phyloP scores from a whole-genome alignment of 768 basidiomycete species.

The Lyophyllum semitale region DNA sequence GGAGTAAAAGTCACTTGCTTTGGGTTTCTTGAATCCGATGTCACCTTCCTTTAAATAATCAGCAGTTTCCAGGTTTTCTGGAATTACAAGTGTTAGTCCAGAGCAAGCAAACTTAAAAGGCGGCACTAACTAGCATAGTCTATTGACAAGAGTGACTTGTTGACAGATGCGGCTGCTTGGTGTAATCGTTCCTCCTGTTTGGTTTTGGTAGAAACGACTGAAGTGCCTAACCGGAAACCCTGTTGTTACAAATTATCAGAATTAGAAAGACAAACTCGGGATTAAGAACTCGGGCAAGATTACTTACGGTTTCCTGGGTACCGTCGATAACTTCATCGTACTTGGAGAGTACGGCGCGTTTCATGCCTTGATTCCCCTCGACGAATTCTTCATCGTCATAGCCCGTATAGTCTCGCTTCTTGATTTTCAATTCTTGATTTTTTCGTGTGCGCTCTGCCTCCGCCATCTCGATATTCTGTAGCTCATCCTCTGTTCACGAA shows the following conservation, averaged over 20 bases:
- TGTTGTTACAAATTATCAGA: slow-evolving; percentile 30
- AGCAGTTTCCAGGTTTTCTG: slow-evolving; percentile 83
- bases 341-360: slow-evolving; percentile 82
- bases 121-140: slow-evolving; percentile 82
- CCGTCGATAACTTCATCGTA: slow-evolving; percentile 92
- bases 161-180: slow-evolving; percentile 62
- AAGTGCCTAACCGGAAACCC: slow-evolving; percentile 87
- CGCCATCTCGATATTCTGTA: slow-evolving; percentile 94
- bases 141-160: slow-evolving; percentile 80
- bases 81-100: slow-evolving; percentile 17
- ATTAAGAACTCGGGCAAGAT: background rate
- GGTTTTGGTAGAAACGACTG: slow-evolving; percentile 41
- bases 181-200: slow-evolving; percentile 48
- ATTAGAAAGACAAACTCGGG: too few species aligned
- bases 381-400: slow-evolving; percentile 96
- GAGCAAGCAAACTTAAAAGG: background rate
- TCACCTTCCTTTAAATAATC: slow-evolving; percentile 94
- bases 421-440: slow-evolving; percentile 82
- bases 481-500: slow-evolving; percentile 80
- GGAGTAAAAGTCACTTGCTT: slow-evolving; percentile 46
- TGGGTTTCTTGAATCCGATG: slow-evolving; percentile 92
- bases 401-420: slow-evolving; percentile 88
- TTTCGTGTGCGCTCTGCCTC: slow-evolving; percentile 83
- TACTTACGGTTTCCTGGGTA: slow-evolving; percentile 62
- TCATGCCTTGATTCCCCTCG: slow-evolving; percentile 74